phyloP scores from a whole-genome alignment of 129 eudicot species.

The Artemisia tridentata region DNA sequence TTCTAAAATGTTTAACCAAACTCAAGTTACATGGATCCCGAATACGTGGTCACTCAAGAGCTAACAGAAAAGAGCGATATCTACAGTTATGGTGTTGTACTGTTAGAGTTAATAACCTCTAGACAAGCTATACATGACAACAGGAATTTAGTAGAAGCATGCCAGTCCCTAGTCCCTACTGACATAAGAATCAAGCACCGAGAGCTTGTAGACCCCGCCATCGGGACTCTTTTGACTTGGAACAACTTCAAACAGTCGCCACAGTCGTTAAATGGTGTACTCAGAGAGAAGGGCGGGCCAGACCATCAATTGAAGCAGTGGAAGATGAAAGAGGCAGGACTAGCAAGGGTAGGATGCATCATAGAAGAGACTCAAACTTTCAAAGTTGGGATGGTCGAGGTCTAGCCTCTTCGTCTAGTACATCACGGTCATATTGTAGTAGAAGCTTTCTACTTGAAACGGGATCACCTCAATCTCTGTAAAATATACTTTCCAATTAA shows the following conservation, averaged over 20 bases:
- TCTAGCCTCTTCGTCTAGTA: conserved; percentile 87
- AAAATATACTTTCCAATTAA: conserved; percentile 46
- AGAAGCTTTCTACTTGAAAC: conserved; percentile 74
- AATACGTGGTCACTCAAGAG: conserved; percentile 73
- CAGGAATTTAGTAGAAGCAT: conserved; percentile 78
- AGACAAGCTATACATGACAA: conserved; percentile 74
- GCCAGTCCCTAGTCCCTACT: conserved; percentile 49
- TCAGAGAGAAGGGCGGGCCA: conserved; percentile 60
- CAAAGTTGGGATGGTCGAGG: conserved; percentile 72
- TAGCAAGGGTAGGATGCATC: conserved; percentile 54
- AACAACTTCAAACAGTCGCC: conserved; percentile 67
- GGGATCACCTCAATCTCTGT: conserved; percentile 82
- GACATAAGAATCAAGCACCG: conserved; percentile 47
- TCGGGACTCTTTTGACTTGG: conserved; percentile 62
- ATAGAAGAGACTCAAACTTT: conserved; percentile 49
- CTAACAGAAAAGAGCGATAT: conserved; percentile 91
- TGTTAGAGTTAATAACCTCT: conserved; percentile 72
- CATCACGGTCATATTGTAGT: conserved; percentile 81
- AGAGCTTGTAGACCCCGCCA: conserved; percentile 74
- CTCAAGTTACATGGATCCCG: conserved; percentile 97
- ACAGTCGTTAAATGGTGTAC: conserved; percentile 79
- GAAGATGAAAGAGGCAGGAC: conserved; percentile 73
- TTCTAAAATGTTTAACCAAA: conserved; percentile 1
- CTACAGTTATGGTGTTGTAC: conserved; percentile 90
- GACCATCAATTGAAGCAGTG: conserved; percentile 84